phyloP scores from a whole-genome alignment of 495 filamentous ascomycete genomes.

The Astrothelium macrocarpum region DNA sequence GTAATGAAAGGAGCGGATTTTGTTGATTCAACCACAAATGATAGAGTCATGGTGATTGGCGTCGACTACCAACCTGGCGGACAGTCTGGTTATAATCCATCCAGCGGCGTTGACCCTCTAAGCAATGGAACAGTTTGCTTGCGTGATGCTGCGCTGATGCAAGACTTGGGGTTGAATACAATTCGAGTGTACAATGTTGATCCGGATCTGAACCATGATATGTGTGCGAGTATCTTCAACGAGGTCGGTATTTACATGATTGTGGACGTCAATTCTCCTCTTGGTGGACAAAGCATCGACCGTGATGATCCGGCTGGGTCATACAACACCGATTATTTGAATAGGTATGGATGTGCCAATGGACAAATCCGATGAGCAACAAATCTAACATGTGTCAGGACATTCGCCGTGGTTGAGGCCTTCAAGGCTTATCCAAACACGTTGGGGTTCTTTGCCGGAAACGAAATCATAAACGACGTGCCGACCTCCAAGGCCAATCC shows the following conservation, averaged over 20 bases:
- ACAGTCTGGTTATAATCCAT: constrained; percentile 62
- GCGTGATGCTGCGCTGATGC: constrained; percentile 88
- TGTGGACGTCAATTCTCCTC: constrained; percentile 87
- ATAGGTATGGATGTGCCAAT: not conserved
- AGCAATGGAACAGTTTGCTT: constrained; percentile 65
- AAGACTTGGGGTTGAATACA: constrained; percentile 72
- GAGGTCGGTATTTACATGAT: constrained; percentile 51
- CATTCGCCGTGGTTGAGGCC: constrained; percentile 83
- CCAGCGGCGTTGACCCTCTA: constrained; percentile 56
- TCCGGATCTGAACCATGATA: constrained; percentile 73
- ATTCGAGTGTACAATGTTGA: constrained; percentile 92
- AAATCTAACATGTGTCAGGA: constrained; percentile 39
- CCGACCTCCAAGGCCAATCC: constrained; percentile 47
- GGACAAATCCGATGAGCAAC: not conserved
- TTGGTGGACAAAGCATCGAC: constrained; percentile 65
- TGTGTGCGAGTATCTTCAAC: constrained; percentile 89
- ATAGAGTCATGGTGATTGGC: constrained; percentile 82
- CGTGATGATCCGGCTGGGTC: constrained; percentile 54
- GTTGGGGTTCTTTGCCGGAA: constrained; percentile 85
- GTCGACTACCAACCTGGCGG: constrained; percentile 93
- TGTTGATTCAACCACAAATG: constrained; percentile 64
- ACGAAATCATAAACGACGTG: constrained; percentile 80
- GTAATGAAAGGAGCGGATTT: constrained; percentile 70
- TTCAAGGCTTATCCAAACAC: constrained; percentile 92
- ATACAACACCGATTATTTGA: constrained; percentile 68